Conservation (phyloP, 768 basidiomycete species). For the Lyophyllum decastes region DNA sequence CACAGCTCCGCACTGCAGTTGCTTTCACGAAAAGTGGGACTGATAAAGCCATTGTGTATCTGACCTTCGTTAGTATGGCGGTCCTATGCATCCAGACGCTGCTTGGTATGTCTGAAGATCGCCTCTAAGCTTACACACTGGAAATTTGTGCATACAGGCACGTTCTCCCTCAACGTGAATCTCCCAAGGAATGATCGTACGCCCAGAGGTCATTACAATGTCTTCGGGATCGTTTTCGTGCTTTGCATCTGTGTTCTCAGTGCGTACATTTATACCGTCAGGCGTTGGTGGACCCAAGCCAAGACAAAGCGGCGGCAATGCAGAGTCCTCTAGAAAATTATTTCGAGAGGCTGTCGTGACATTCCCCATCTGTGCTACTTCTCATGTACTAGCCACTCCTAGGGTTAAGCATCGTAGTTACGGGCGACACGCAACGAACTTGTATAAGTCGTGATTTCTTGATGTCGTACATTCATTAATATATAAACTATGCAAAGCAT, state of each 20-base stretch:
- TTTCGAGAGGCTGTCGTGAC: not conserved
- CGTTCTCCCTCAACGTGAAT: constrained; percentile 66
- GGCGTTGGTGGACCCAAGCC: constrained; percentile 65
- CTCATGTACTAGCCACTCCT: not conserved
- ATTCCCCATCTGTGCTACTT: not conserved
- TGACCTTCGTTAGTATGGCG: constrained; percentile 68
- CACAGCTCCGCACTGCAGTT: constrained; percentile 68
- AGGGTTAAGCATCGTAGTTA: too few relatives aligned
- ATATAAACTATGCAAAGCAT: not conserved
- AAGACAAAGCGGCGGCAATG: constrained; percentile 37
- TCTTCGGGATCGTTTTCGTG: constrained; percentile 58
- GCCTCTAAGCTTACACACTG: not conserved
- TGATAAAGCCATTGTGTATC: constrained; percentile 64
- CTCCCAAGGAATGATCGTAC: constrained; percentile 56
- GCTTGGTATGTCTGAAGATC: constrained; percentile 43
- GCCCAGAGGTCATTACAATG: constrained; percentile 40
- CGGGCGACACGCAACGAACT: not conserved
- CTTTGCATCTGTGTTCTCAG: constrained; percentile 44
- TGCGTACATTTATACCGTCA: constrained; percentile 47
- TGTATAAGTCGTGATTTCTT: not conserved
- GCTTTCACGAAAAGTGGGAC: constrained; percentile 59
- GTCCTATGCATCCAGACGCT: constrained; percentile 65
- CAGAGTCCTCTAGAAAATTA: not conserved
- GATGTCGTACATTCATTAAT: not conserved
- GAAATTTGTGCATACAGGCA: constrained; percentile 38